A percentile compares a stretch with the other conserved stretches of the same genome.
These are phyloP conservation scores for Emergomyces africanus DNA, from an alignment of 2,329 filamentous ascomycete genomes.

Conservation along the genomic window DNA sequence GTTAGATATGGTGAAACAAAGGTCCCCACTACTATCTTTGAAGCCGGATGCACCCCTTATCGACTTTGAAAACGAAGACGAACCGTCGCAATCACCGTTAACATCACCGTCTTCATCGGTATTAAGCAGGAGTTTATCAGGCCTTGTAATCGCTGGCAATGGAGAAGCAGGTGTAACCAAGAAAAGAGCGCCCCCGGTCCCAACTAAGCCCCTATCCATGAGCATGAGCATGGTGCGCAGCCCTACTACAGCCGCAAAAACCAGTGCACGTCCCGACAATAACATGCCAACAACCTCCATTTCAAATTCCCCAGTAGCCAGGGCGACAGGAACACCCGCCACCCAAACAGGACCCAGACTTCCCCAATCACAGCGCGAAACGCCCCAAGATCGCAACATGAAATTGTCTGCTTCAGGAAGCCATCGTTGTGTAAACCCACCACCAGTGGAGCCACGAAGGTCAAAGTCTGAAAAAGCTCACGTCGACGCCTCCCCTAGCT, in stretches of 20 bases:
- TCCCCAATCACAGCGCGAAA: neutral
- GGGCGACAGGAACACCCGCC: neutral
- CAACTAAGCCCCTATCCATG: constrained; percentile 4
- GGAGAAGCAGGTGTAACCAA: neutral
- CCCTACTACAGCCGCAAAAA: neutral
- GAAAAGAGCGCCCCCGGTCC: constrained; percentile 6
- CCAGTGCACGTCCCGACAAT: neutral
- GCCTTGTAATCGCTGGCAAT: neutral
- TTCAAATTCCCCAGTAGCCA: neutral
- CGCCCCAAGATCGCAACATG: neutral
- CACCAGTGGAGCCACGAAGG: constrained; percentile 1
- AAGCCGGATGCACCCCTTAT: neutral
- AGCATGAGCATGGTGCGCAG: neutral
- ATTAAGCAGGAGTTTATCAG: neutral
- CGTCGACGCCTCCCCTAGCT: neutral
- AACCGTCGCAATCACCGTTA: neutral
- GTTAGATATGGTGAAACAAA: neutral
- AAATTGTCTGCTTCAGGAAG: neutral
- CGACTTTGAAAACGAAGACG: neutral
- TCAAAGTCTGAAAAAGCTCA: neutral
- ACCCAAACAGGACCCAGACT: neutral
- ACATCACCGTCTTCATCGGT: neutral
- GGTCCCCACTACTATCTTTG: neutral
- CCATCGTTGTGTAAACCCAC: neutral
- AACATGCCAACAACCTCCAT: neutral